Evolutionary conservation across 495 filamentous ascomycete genomes (phyloP), one percentile per base, ranked within the genome.

Genomic region (Penicillium steckii): DNA sequence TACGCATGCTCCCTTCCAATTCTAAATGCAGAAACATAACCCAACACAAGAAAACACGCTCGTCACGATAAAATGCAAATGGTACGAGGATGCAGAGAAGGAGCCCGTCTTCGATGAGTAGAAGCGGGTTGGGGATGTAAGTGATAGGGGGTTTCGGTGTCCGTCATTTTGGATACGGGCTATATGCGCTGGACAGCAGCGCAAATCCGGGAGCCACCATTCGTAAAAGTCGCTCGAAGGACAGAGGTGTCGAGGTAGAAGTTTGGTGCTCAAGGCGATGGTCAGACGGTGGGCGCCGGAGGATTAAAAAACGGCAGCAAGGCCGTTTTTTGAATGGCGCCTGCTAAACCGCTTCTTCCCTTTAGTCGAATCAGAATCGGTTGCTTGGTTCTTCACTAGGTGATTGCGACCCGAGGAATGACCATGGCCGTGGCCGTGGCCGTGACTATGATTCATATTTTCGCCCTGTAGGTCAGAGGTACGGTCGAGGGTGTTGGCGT

Each of bases 251-350:
- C 38, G 37, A 53, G n/a, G 41, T 17, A 13, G 33, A 37, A 18
- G 18, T 15, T n/a, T n/a, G n/a, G n/a, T n/a, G n/a, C n/a, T n/a
- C 27, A 52, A 51, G 41, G 18, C n/a, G 47, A 46, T 51, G 44
- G 26, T 10, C n/a, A 22, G 52, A 29, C 17, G 12, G 8, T 7
- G 18, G 13, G 18, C 6, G 9, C 19, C 21, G 4, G 10, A 19
- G 18, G 38, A 8, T 62, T 70, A 93, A 61, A 93, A 91, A 25
- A 88, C 87, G 29, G 91, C 86, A 10, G 90, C 89, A 22, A 96
- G 77, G 17, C 91, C 91, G 63, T 87, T 94, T 72, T 95, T 96
- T 7, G 87, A 91, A 70, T 94, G 89, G 52, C 92, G 79, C 65
- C 89, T 89, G 68, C 88, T 93, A 70, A 97, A 97, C 27, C 91